Evolutionary conservation across 345 rosid species (phyloP).

Genomic region (Physaria fendleri): DNA sequence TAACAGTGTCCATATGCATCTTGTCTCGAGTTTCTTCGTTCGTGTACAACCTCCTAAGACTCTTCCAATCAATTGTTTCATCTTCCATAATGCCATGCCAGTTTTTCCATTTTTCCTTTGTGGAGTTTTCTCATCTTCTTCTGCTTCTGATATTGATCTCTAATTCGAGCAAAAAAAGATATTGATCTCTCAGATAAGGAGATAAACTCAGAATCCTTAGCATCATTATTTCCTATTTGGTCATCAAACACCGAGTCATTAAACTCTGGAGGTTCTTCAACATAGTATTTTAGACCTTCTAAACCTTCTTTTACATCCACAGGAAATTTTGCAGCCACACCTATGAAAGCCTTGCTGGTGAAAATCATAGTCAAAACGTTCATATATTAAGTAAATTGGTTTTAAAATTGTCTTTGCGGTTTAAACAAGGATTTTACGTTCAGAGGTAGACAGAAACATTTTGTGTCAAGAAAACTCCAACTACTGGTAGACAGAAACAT

Average conservation of each 20-base stretch:
- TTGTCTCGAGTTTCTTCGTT: slow-evolving; percentile 19
- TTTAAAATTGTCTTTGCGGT: not conserved
- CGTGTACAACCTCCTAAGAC: slow-evolving; percentile 30
- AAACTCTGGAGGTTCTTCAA: slow-evolving; percentile 21
- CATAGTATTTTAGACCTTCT: not conserved
- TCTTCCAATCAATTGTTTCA: slow-evolving; percentile 40
- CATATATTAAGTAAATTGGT: not conserved
- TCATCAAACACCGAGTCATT: not conserved
- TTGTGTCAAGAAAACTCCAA: slow-evolving; percentile 66
- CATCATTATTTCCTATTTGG: not conserved
- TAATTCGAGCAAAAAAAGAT: too few relatives aligned
- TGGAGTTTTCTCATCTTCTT: not conserved
- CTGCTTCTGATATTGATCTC: not conserved
- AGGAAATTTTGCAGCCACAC: slow-evolving; percentile 46
- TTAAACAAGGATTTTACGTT: slow-evolving; percentile 32
- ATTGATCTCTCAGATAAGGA: not conserved
- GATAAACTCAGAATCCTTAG: not conserved
- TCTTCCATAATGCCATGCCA: not conserved
- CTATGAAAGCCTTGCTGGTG: slow-evolving; percentile 45
- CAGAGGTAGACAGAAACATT: slow-evolving; percentile 51
- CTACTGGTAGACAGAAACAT: slow-evolving; percentile 47
- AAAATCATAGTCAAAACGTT: not conserved
- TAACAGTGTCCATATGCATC: slow-evolving; percentile 44
- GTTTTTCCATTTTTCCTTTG: slow-evolving; percentile 18
- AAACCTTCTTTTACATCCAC: not conserved